These are phyloP conservation scores for Oidiodendron maius DNA, from an alignment of 495 filamentous ascomycete species.

Conservation along the genomic window DNA sequence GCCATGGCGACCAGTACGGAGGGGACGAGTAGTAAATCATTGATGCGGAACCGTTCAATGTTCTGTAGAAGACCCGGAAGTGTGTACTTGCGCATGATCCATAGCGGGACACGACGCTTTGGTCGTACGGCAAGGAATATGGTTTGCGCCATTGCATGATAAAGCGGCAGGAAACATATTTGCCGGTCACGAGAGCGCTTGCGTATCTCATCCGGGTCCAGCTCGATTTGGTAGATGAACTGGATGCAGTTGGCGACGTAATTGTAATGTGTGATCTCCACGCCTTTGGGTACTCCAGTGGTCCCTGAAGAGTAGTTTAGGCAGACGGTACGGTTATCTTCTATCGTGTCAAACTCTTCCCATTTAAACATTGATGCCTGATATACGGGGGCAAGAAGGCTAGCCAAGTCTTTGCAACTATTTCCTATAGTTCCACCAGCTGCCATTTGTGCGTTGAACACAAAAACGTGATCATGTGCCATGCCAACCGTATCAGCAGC, in stretches of 20 bases:
- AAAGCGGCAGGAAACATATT: conserved; percentile 41
- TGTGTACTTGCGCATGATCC: conserved; percentile 58
- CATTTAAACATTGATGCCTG: too few relatives aligned
- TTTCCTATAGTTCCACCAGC: too few relatives aligned
- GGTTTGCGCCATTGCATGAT: conserved; percentile 44
- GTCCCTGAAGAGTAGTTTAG: conserved; percentile 9
- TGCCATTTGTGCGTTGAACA: too few relatives aligned
- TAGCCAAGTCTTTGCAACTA: too few relatives aligned
- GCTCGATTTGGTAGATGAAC: conserved; percentile 36
- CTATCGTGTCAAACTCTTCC: too few relatives aligned
- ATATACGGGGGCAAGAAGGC: too few relatives aligned
- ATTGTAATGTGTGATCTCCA: conserved; percentile 46
- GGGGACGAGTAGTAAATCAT: conserved; percentile 51
- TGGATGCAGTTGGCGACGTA: conserved; percentile 41
- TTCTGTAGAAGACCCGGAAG: conserved; percentile 41
- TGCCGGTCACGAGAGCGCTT: not conserved
- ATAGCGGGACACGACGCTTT: too few relatives aligned
- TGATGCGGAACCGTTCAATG: conserved; percentile 46
- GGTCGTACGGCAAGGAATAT: not conserved
- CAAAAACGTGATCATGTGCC: too few relatives aligned
- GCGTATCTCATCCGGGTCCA: conserved; percentile 12
- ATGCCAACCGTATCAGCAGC: too few relatives aligned
- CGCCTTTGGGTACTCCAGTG: conserved; percentile 34
- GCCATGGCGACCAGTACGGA: too few relatives aligned
- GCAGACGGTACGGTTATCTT: too few relatives aligned